Conservation (phyloP, 2,329 filamentous ascomycete species). For the Cryphonectria nitschkei region DNA sequence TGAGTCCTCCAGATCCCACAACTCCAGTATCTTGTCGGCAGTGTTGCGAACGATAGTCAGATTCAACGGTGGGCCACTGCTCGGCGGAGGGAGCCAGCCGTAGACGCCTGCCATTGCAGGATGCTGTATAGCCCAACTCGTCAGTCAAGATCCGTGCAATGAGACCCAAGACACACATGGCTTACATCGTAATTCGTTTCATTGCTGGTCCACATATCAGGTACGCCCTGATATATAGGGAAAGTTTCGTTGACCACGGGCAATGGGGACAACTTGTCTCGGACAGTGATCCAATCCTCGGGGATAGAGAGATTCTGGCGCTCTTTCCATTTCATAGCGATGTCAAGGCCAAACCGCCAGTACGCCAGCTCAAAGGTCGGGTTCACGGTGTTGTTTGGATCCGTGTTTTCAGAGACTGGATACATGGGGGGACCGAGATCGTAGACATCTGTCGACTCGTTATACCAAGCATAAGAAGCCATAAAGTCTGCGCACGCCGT, state of each 20-base stretch:
- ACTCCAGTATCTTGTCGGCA: constrained; percentile 42
- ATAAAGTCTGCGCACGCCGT: constrained; percentile 61
- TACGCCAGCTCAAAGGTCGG: constrained; percentile 65
- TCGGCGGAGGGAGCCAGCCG: constrained; percentile 46
- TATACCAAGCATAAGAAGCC: constrained; percentile 60
- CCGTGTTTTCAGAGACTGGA: constrained; percentile 59
- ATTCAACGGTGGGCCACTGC: constrained; percentile 41
- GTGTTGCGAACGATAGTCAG: constrained; percentile 42
- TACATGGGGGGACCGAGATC: constrained; percentile 53
- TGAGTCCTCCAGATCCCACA: constrained; percentile 45
- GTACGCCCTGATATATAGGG: constrained; percentile 56
- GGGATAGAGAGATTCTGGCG: constrained; percentile 50
- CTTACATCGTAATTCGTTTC: constrained; percentile 42
- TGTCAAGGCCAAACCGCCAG: constrained; percentile 62
- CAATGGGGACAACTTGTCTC: constrained; percentile 56
- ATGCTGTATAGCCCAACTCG: constrained; percentile 33
- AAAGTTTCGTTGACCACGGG: constrained; percentile 55
- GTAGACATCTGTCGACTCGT: constrained; percentile 54
- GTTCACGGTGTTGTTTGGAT: constrained; percentile 59
- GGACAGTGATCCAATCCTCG: constrained; percentile 50
- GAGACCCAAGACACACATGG: background rate
- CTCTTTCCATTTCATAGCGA: constrained; percentile 57
- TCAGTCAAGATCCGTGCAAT: background rate
- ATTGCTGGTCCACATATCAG: constrained; percentile 46
- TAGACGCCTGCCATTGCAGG: constrained; percentile 49